phyloP scores from a whole-genome alignment of 2,329 filamentous ascomycete species.

The Penicillium olsonii region DNA sequence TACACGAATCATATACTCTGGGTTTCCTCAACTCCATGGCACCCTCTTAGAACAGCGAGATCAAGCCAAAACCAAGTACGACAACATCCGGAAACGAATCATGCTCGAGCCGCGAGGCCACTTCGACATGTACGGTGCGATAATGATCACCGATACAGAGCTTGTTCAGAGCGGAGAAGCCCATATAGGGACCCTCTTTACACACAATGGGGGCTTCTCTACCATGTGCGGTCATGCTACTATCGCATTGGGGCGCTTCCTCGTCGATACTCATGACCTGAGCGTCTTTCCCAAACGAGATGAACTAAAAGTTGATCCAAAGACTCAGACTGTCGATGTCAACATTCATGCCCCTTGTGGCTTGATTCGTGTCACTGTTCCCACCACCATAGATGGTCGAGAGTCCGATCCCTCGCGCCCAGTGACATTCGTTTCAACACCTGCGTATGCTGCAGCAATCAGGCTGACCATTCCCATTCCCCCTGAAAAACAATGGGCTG shows the following conservation, averaged over 20 bases:
- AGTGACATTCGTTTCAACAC: slow-evolving; percentile 46
- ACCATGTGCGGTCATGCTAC: slow-evolving; percentile 57
- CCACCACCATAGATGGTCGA: slow-evolving; percentile 30
- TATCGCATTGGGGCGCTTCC: slow-evolving; percentile 50
- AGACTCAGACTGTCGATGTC: slow-evolving; percentile 28
- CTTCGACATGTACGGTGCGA: slow-evolving; percentile 55
- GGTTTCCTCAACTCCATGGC: slow-evolving; percentile 42
- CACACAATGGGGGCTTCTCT: slow-evolving; percentile 51
- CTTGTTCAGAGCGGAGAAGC: slow-evolving; percentile 41
- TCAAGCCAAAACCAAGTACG: slow-evolving; percentile 40
- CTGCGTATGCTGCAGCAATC: slow-evolving; percentile 43
- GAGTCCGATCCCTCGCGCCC: slow-evolving; percentile 40
- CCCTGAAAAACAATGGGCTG: slow-evolving; percentile 37
- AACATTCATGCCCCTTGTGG: slow-evolving; percentile 51
- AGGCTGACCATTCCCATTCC: slow-evolving; percentile 35
- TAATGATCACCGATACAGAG: slow-evolving; percentile 47
- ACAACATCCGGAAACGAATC: slow-evolving; percentile 45
- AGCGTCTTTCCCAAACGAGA: slow-evolving; percentile 42
- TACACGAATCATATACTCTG: slow-evolving; percentile 48
- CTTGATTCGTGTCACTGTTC: slow-evolving; percentile 45
- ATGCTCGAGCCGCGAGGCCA: slow-evolving; percentile 54
- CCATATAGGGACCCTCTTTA: slow-evolving; percentile 52
- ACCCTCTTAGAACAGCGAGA: slow-evolving; percentile 45
- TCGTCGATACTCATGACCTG: slow-evolving; percentile 45
- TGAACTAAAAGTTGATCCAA: slow-evolving; percentile 32